A percentile compares a stretch with the other conserved stretches of the same genome.
These are phyloP conservation scores for Bruguiera gymnorhiza DNA, from an alignment of 345 rosid species.

Conservation along the genomic window DNA sequence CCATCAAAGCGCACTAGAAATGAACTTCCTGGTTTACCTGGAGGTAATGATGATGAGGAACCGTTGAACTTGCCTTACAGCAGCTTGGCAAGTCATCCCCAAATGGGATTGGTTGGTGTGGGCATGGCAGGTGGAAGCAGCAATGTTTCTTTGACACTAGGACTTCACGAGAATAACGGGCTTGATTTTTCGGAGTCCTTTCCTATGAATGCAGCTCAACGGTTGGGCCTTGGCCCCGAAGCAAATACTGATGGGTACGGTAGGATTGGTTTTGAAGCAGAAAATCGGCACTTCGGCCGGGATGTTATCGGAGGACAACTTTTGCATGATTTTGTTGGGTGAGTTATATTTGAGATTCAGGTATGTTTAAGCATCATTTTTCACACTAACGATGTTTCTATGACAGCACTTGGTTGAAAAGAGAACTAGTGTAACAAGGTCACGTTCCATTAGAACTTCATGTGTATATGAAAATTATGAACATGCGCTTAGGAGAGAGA, in stretches of 20 bases:
- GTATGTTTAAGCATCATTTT: conserved; percentile 3
- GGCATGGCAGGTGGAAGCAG: conserved; percentile 46
- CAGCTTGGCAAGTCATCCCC: conserved; percentile 38
- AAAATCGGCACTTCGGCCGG: conserved; percentile 60
- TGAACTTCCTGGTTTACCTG: conserved; percentile 33
- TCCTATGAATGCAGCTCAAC: conserved; percentile 60
- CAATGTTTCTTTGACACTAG: conserved; percentile 73
- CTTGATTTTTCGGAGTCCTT: conserved; percentile 60
- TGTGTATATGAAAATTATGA: conserved; percentile 15
- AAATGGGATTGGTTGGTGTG: conserved; percentile 35
- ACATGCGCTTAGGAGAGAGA: conserved; percentile 8
- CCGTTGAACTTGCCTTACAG: conserved; percentile 30
- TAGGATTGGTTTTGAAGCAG: conserved; percentile 53
- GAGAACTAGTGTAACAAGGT: conserved; percentile 11
- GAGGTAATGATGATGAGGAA: conserved; percentile 30
- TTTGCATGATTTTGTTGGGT: conserved; percentile 87
- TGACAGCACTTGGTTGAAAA: conserved; percentile 2
- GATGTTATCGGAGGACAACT: conserved; percentile 82
- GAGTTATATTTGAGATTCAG: conserved; percentile 15
- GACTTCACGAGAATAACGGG: conserved; percentile 73
- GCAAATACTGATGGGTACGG: conserved; percentile 47
- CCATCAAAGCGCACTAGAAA: conserved; percentile 49
- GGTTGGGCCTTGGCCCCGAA: conserved; percentile 60
- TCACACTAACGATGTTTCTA: conserved; percentile 14
- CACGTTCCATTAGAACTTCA: conserved; percentile 8